Evolutionary conservation across 352 stramenopile species (phyloP).

Genomic region (Phytophthora sansomeana): DNA sequence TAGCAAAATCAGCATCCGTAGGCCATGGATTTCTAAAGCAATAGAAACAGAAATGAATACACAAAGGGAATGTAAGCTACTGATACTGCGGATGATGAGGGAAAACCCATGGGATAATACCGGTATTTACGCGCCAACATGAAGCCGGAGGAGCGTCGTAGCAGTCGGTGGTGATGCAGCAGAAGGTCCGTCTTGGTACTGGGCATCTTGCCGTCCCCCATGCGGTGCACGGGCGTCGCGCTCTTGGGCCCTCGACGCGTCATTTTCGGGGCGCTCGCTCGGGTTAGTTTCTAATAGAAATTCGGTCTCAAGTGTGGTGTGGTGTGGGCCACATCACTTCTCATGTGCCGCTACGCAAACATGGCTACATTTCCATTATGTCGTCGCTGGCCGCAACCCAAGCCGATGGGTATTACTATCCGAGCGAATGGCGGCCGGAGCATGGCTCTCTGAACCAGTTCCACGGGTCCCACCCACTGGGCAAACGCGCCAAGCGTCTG

Average conservation of each 20-base stretch:
- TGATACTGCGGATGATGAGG: too few species aligned
- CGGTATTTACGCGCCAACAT: conserved; percentile 81
- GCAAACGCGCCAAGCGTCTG: conserved; percentile 69
- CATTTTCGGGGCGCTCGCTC: conserved; percentile 39
- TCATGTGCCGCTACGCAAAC: too few species aligned
- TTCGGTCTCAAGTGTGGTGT: neutral
- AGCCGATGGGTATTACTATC: conserved; percentile 98
- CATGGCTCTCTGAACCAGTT: conserved; percentile 90
- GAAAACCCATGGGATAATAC: conserved; percentile 15
- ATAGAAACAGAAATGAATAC: conserved; percentile 4
- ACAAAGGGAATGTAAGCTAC: too few species aligned
- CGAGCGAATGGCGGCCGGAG: conserved; percentile 91
- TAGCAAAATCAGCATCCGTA: conserved; percentile 40
- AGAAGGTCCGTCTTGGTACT: conserved; percentile 50
- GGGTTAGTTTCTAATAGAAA: neutral
- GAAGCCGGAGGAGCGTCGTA: conserved; percentile 71
- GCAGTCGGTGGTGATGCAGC: conserved; percentile 65
- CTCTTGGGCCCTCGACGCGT: conserved; percentile 61
- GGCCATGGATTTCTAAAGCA: conserved; percentile 42
- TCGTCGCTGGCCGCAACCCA: conserved; percentile 96
- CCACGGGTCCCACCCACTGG: conserved; percentile 76
- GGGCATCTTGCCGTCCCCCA: conserved; percentile 41
- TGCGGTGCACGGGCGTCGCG: conserved; percentile 57
- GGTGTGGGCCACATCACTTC: too few species aligned
- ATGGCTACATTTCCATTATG: conserved; percentile 70